These are phyloP conservation scores for Lenzites betulinus DNA, from an alignment of 768 basidiomycete genomes.

Conservation along the genomic window DNA sequence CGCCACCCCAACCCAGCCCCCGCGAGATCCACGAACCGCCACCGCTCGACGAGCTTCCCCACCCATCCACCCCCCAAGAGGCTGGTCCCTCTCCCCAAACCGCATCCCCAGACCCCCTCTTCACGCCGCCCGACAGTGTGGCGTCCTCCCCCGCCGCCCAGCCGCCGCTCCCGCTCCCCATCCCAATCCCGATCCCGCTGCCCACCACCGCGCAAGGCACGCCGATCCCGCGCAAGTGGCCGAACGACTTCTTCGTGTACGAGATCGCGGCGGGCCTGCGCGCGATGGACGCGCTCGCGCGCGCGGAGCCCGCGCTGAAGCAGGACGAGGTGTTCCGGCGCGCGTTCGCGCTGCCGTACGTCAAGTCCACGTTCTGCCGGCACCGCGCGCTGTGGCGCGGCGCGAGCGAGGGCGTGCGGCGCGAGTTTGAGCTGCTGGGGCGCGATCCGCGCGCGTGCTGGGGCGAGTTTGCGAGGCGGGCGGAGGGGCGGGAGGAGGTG, in stretches of 20 bases:
- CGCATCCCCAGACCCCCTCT: background rate
- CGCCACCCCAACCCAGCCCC: too few relatives aligned
- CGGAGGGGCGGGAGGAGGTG: constrained; percentile 16
- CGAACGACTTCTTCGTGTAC: constrained; percentile 72
- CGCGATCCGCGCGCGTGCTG: constrained; percentile 59
- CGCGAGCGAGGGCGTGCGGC: constrained; percentile 48
- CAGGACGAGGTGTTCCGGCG: constrained; percentile 71
- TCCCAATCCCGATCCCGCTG: constrained; percentile 13
- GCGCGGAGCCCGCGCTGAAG: constrained; percentile 46
- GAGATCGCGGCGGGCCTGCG: constrained; percentile 65
- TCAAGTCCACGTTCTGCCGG: constrained; percentile 73
- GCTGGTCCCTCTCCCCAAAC: too few relatives aligned
- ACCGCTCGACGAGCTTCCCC: too few relatives aligned
- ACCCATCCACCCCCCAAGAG: background rate
- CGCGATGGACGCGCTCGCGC: constrained; percentile 44
- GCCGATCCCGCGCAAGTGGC: constrained; percentile 72
- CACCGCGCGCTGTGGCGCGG: constrained; percentile 70
- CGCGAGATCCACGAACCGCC: too few relatives aligned
- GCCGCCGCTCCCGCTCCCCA: background rate
- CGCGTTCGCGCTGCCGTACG: constrained; percentile 69
- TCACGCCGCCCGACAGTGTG: too few relatives aligned
- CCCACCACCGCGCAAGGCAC: constrained; percentile 33
- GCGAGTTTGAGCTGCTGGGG: constrained; percentile 58
- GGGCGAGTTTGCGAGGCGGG: constrained; percentile 62
- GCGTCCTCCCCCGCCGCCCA: background rate